These are phyloP conservation scores for Penicillium expansum DNA, from an alignment of 2,329 filamentous ascomycete genomes.

Conservation along the genomic window DNA sequence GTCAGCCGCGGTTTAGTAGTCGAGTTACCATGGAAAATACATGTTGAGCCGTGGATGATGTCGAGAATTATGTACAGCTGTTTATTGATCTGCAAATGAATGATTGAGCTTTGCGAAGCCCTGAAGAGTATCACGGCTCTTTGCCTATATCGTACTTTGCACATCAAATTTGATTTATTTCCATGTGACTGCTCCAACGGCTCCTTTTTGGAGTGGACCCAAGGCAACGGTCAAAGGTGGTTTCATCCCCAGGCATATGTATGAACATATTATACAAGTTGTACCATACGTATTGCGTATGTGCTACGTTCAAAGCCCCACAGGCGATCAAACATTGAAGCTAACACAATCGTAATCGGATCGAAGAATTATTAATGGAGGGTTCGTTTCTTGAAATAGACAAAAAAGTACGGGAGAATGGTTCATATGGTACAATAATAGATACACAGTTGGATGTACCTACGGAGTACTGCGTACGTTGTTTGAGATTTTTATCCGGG, in stretches of 20 bases:
- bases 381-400: not conserved
- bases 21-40: not conserved
- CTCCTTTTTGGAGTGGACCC: not conserved
- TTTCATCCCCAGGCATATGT: not conserved
- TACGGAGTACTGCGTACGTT: too few species aligned
- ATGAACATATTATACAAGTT: not conserved
- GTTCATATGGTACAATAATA: not conserved
- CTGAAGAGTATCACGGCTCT: not conserved
- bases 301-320: not conserved
- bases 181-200: conserved; percentile 1
- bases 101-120: not conserved
- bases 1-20: not conserved
- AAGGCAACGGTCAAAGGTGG: not conserved
- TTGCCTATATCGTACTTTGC: not conserved
- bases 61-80: conserved; percentile 15
- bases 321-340: not conserved
- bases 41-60: conserved; percentile 12
- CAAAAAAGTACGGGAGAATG: not conserved
- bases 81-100: conserved; percentile 14
- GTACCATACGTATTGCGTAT: not conserved
- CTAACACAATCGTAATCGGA: not conserved
- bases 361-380: not conserved
- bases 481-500: not conserved
- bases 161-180: not conserved
- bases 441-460: not conserved